A percentile compares a stretch with the other conserved stretches of the same genome.
These are phyloP conservation scores for Nitzschia putrida DNA, from an alignment of 108 stramenopile genomes.

Conservation along the genomic window DNA sequence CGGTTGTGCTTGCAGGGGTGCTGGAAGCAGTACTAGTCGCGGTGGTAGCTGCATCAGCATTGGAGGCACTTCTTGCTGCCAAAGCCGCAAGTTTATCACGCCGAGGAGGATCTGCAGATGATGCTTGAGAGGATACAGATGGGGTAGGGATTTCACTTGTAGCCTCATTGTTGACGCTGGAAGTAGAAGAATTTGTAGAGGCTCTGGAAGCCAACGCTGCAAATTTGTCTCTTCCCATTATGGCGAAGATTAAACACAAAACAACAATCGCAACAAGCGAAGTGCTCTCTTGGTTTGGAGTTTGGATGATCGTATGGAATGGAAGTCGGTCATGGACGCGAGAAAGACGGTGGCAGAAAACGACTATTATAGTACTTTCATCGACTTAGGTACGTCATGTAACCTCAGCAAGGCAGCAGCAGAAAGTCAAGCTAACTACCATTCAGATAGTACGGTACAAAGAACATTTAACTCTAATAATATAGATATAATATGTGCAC, in stretches of 20 bases:
- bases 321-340: no score
- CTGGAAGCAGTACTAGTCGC: not conserved
- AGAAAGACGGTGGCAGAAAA: no score
- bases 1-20: not conserved
- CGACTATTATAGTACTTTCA: no score
- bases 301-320: no score
- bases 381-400: no score
- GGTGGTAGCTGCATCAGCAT: not conserved
- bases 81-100: constrained; percentile 42
- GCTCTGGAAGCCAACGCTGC: constrained; percentile 27
- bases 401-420: no score
- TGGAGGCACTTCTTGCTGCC: constrained; percentile 11
- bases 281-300: no score
- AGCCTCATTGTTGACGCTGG: not conserved
- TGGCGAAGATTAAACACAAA: not conserved
- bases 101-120: constrained; percentile 5
- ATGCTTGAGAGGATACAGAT: not conserved
- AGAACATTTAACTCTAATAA: no score
- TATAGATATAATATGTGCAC: no score
- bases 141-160: not conserved
- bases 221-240: constrained; percentile 37
- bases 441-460: no score
- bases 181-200: not conserved
- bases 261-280: not conserved
- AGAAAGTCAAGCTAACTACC: no score